Percentiles rank a stretch among this genome's conserved stretches.
Evolutionary conservation across 1,139 yeast species (phyloP).

Genomic region (Scheffersomyces stambukii): DNA sequence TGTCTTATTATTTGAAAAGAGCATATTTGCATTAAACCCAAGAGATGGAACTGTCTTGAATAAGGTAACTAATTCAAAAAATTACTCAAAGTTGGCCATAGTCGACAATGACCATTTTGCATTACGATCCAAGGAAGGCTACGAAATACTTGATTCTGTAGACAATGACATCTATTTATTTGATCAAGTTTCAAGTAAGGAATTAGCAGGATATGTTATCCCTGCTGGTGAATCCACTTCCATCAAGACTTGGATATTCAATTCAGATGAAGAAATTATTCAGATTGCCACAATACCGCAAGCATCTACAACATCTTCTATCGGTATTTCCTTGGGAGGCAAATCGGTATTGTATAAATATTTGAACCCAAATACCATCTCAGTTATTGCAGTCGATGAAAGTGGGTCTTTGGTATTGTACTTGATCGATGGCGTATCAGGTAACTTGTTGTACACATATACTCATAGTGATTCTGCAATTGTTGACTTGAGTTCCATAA

Average conservation of each 20-base stretch:
- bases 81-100: too few relatives aligned
- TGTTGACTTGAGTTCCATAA: slow-evolving; percentile 35
- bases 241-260: slow-evolving; percentile 27
- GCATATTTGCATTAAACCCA: slow-evolving; percentile 17
- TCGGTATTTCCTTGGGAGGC: slow-evolving; percentile 68
- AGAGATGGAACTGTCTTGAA: too few relatives aligned
- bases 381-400: too few relatives aligned
- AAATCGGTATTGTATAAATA: slow-evolving; percentile 81
- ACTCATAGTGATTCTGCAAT: slow-evolving; percentile 39
- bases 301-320: slow-evolving; percentile 50
- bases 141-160: background rate
- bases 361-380: slow-evolving; percentile 64
- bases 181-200: slow-evolving; percentile 9
- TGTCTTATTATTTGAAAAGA: slow-evolving; percentile 17
- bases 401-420: slow-evolving; percentile 48
- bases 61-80: too few relatives aligned
- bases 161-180: slow-evolving; percentile 13
- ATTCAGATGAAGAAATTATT: slow-evolving; percentile 16
- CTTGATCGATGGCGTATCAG: slow-evolving; percentile 67
- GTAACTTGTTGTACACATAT: slow-evolving; percentile 53
- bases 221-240: slow-evolving; percentile 9
- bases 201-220: slow-evolving; percentile 21
- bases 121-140: slow-evolving; percentile 7
- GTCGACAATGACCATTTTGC: slow-evolving; percentile 6
- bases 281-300: slow-evolving; percentile 24